Conservation (phyloP, 306 rosid genomes). For the Cucumis hystrix region DNA sequence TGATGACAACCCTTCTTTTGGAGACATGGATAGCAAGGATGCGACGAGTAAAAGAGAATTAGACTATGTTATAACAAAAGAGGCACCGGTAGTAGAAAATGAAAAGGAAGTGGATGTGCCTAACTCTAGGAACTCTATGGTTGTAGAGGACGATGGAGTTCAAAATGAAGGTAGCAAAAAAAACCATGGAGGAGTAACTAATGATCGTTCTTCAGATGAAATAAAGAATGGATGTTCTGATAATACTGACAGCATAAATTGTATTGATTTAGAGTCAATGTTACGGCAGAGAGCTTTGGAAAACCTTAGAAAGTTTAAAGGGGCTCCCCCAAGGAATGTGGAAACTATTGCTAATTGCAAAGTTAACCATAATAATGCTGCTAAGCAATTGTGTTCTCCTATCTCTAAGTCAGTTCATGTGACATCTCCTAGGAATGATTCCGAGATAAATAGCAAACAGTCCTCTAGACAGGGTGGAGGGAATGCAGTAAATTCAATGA, state of each 20-base stretch:
- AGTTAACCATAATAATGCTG: slow-evolving; percentile 20
- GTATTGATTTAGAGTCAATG: slow-evolving; percentile 52
- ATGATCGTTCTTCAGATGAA: slow-evolving; percentile 15
- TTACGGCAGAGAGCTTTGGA: slow-evolving; percentile 75
- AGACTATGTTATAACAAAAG: slow-evolving; percentile 16
- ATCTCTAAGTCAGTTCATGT: slow-evolving; percentile 24
- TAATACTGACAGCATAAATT: slow-evolving; percentile 15
- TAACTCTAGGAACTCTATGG: slow-evolving; percentile 7
- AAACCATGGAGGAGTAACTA: slow-evolving; percentile 16
- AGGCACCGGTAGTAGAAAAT: slow-evolving; percentile 22
- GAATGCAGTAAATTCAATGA: slow-evolving; percentile 10
- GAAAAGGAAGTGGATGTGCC: slow-evolving; percentile 21
- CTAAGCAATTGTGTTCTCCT: slow-evolving; percentile 18
- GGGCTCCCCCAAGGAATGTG: slow-evolving; percentile 18
- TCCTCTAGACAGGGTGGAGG: slow-evolving; percentile 11
- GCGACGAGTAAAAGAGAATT: slow-evolving; percentile 35
- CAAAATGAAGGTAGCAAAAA: slow-evolving; percentile 11
- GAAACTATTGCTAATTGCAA: slow-evolving; percentile 23
- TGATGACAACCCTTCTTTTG: slow-evolving; percentile 51
- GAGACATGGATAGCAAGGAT: slow-evolving; percentile 57
- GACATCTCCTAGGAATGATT: slow-evolving; percentile 18
- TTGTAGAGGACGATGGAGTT: not conserved
- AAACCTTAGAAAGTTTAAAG: slow-evolving; percentile 58
- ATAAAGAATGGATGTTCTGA: slow-evolving; percentile 22
- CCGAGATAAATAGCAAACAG: slow-evolving; percentile 13